Evolutionary conservation across 495 filamentous ascomycete genomes (phyloP).

Genomic region (Hyaloscypha finlandica): DNA sequence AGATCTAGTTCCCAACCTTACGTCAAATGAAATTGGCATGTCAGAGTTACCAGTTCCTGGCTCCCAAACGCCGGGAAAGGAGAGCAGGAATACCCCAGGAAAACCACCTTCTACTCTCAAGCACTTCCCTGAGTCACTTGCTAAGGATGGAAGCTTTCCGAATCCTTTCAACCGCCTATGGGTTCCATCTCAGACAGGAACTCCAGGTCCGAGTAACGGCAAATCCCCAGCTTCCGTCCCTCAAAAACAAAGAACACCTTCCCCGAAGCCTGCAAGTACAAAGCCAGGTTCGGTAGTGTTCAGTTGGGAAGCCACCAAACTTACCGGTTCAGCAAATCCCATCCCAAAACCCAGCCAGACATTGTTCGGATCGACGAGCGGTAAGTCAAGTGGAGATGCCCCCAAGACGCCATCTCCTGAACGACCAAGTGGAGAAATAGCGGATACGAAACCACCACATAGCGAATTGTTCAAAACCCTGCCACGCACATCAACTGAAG

Average conservation of each 20-base stretch:
- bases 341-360: too few species aligned
- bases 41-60: neutral
- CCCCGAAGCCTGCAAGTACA: neutral
- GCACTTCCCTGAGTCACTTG: neutral
- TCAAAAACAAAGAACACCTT: neutral
- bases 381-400: too few species aligned
- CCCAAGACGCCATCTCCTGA: too few species aligned
- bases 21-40: neutral
- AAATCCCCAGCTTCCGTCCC: neutral
- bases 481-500: too few species aligned
- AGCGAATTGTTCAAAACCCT: too few species aligned
- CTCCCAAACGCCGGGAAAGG: too few species aligned
- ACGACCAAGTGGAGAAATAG: too few species aligned
- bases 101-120: constrained; percentile 7
- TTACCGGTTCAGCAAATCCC: too few species aligned
- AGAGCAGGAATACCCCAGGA: neutral
- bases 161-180: neutral
- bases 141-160: neutral
- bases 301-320: too few species aligned
- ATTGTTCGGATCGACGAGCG: too few species aligned
- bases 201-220: neutral
- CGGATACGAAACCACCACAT: too few species aligned
- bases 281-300: neutral
- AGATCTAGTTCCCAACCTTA: neutral
- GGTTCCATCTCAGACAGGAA: neutral